Conservation (phyloP, 371 early-diverging fungal genomes). For the Saksenaea vasiformis region DNA sequence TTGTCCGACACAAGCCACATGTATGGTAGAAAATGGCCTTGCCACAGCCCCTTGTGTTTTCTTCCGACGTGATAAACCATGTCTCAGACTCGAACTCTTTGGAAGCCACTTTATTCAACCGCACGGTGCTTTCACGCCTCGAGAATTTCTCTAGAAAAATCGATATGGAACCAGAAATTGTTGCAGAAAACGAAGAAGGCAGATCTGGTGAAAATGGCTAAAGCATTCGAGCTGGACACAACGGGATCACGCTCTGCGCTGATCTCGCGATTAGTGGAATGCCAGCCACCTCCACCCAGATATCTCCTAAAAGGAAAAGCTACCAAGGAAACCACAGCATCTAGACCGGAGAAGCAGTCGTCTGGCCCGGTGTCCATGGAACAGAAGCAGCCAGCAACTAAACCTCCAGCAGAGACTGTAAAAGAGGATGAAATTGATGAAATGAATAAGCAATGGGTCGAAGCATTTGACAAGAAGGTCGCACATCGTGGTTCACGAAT, state of each 20-base stretch:
- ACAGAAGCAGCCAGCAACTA: not conserved
- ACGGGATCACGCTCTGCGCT: not conserved
- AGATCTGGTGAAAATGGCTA: not conserved
- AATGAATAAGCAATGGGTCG: conserved; percentile 27
- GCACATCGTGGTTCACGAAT: conserved; percentile 16
- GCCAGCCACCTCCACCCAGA: not conserved
- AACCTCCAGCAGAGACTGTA: not conserved
- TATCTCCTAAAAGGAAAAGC: not conserved
- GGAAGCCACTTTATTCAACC: not conserved
- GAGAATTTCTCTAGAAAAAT: not conserved
- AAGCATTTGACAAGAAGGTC: conserved; percentile 34
- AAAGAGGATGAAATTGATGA: conserved; percentile 5
- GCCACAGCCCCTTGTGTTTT: not conserved
- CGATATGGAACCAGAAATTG: not conserved
- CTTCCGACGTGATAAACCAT: not conserved
- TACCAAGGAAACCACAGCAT: not conserved
- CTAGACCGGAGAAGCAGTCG: not conserved
- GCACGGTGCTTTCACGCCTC: not conserved
- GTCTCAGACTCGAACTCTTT: not conserved
- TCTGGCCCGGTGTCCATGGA: not conserved
- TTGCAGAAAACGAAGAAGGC: not conserved
- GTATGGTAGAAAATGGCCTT: not conserved
- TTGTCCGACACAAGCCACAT: not conserved
- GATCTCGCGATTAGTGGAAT: not conserved
- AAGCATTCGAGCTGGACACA: not conserved